Evolutionary conservation across 257 asterid species (phyloP).

Genomic region (Handroanthus guayacan): DNA sequence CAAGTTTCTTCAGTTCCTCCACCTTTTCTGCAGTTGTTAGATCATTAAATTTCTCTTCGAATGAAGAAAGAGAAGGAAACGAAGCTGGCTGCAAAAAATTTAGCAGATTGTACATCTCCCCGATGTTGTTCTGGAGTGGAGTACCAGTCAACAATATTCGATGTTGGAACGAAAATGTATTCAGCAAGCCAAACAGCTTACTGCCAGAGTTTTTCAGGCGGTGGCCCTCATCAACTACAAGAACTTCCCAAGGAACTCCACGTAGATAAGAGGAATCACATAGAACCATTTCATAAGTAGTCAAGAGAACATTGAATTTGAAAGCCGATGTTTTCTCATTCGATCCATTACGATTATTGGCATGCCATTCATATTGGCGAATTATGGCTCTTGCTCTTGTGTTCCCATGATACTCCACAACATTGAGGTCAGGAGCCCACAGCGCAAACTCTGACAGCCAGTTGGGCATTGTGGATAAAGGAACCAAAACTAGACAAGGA

Average conservation of each 20-base stretch:
- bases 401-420: conserved; percentile 95
- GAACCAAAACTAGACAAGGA: conserved; percentile 96
- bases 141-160: conserved; percentile 95
- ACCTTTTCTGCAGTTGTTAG: conserved; percentile 93
- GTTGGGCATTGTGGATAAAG: conserved; percentile 97
- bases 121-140: conserved; percentile 96
- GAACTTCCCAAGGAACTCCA: conserved; percentile 98
- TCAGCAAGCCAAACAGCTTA: conserved; percentile 87
- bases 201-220: conserved; percentile 90
- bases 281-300: conserved; percentile 98
- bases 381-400: conserved; percentile 77
- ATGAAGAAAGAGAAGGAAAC: conserved; percentile 89
- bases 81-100: conserved; percentile 90
- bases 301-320: conserved; percentile 90
- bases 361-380: conserved; percentile 97
- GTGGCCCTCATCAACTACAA: conserved; percentile 99
- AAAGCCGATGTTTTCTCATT: conserved; percentile 63
- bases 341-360: conserved; percentile 50
- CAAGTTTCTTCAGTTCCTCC: conserved; percentile 96
- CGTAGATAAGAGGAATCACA: conserved; percentile 84
- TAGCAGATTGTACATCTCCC: conserved; percentile 96
- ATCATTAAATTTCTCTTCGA: conserved; percentile 93
- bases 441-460: conserved; percentile 97
- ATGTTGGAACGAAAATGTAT: conserved; percentile 90
- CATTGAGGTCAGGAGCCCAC: conserved; percentile 97